phyloP scores from a whole-genome alignment of 805 yeast species.

The Sugiyamaella floridensis region DNA sequence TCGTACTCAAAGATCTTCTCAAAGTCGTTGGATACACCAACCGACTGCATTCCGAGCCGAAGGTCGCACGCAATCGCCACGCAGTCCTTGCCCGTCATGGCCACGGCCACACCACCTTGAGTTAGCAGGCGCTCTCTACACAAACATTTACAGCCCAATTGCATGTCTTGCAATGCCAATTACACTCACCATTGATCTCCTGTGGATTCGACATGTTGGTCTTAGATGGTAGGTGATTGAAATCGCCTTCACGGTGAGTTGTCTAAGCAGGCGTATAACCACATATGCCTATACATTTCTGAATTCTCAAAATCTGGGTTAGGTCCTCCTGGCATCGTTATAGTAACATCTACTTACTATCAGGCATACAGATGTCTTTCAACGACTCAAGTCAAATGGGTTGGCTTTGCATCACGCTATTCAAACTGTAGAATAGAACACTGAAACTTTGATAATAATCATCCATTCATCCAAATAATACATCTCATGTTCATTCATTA shows the following conservation, averaged over 20 bases:
- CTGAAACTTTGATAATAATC: not conserved
- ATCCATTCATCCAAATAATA: not conserved
- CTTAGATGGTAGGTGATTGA: not conserved
- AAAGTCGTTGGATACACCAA: constrained; percentile 87
- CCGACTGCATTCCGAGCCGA: constrained; percentile 86
- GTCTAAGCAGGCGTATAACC: not conserved
- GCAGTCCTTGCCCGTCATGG: constrained; percentile 98
- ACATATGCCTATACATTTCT: too few relatives aligned
- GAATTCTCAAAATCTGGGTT: too few relatives aligned
- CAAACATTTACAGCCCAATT: not conserved
- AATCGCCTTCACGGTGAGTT: not conserved
- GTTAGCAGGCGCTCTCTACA: not conserved
- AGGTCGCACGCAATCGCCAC: constrained; percentile 96
- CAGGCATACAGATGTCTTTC: too few relatives aligned
- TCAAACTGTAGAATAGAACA: too few relatives aligned
- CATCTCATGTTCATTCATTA: not conserved
- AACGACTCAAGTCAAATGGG: too few relatives aligned
- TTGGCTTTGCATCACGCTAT: too few relatives aligned
- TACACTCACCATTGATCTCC: constrained; percentile 29
- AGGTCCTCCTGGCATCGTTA: too few relatives aligned
- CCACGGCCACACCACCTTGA: constrained; percentile 89
- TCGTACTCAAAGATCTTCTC: constrained; percentile 87
- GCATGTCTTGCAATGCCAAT: not conserved
- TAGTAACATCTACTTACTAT: too few relatives aligned
- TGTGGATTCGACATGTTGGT: constrained; percentile 32